These are phyloP conservation scores for Diospyros lotus DNA, from an alignment of 148 eudicot species.

Conservation along the genomic window DNA sequence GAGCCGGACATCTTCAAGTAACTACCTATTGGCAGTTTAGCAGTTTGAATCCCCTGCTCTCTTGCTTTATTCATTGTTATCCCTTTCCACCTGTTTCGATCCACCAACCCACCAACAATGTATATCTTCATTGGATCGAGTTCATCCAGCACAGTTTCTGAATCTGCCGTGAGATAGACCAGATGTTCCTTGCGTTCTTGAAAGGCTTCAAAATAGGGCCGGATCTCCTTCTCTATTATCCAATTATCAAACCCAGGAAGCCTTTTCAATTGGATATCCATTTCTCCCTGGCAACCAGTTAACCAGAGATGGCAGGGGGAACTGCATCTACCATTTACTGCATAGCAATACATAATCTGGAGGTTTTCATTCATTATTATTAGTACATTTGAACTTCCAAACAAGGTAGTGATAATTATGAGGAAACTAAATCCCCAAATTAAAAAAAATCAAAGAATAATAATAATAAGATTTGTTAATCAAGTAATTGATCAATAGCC, in stretches of 20 bases:
- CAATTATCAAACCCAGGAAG: slow-evolving; percentile 87
- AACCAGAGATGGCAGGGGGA: slow-evolving; percentile 83
- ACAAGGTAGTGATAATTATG: neutral
- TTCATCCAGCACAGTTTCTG: slow-evolving; percentile 69
- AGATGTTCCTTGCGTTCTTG: slow-evolving; percentile 66
- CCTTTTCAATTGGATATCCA: slow-evolving; percentile 54
- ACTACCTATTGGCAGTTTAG: slow-evolving; percentile 80
- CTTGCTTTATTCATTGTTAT: slow-evolving; percentile 83
- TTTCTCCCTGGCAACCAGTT: slow-evolving; percentile 72
- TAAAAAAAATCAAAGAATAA: neutral
- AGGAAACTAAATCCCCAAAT: neutral
- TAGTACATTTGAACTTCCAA: slow-evolving; percentile 3
- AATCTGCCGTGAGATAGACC: slow-evolving; percentile 87
- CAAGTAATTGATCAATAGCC: neutral
- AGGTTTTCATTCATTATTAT: slow-evolving; percentile 14
- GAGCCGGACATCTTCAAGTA: slow-evolving; percentile 91
- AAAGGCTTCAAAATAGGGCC: slow-evolving; percentile 68
- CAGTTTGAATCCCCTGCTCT: slow-evolving; percentile 87
- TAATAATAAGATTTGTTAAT: neutral
- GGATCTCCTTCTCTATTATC: slow-evolving; percentile 71
- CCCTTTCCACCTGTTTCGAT: slow-evolving; percentile 95
- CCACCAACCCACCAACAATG: slow-evolving; percentile 92
- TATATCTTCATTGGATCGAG: slow-evolving; percentile 65
- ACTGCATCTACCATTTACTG: slow-evolving; percentile 62
- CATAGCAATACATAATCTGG: slow-evolving; percentile 95